These are phyloP conservation scores for Chenopodium quinoa DNA, from an alignment of 148 eudicot species.

Conservation along the genomic window DNA sequence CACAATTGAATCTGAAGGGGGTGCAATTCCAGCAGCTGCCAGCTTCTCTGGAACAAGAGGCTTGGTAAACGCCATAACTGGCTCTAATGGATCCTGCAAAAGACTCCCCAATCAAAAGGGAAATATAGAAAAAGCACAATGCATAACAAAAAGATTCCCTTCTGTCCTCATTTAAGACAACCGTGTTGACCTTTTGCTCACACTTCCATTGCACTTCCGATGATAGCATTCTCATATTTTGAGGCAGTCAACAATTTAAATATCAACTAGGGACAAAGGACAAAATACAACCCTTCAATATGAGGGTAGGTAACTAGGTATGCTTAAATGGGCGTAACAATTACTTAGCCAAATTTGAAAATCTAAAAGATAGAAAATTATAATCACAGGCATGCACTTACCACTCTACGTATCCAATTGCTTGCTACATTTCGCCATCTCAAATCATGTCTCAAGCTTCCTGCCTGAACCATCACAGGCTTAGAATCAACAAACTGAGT, in stretches of 20 bases:
- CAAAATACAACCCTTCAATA: neutral
- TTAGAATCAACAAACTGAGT: constrained; percentile 47
- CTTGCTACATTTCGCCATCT: constrained; percentile 52
- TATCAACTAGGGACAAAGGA: neutral
- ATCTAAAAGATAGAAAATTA: neutral
- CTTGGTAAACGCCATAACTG: constrained; percentile 59
- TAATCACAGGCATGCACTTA: constrained; percentile 34
- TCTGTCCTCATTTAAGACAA: neutral
- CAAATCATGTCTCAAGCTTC: constrained; percentile 51
- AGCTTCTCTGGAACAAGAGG: constrained; percentile 43
- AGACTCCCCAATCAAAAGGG: neutral
- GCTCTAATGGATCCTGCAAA: constrained; percentile 82
- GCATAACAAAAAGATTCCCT: neutral
- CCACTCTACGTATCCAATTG: constrained; percentile 81
- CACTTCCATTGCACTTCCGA: neutral
- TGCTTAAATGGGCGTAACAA: neutral
- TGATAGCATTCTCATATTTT: neutral
- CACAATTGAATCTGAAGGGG: constrained; percentile 56
- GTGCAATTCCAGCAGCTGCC: constrained; percentile 46
- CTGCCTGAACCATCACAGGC: constrained; percentile 46
- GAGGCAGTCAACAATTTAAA: neutral
- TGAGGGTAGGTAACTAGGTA: neutral
- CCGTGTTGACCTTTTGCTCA: neutral
- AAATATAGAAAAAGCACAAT: neutral
- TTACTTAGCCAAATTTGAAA: neutral